Evolutionary conservation across 2,329 filamentous ascomycete species (phyloP), one percentile per base, ranked within the genome.

Genomic region (Fusarium falciforme): DNA sequence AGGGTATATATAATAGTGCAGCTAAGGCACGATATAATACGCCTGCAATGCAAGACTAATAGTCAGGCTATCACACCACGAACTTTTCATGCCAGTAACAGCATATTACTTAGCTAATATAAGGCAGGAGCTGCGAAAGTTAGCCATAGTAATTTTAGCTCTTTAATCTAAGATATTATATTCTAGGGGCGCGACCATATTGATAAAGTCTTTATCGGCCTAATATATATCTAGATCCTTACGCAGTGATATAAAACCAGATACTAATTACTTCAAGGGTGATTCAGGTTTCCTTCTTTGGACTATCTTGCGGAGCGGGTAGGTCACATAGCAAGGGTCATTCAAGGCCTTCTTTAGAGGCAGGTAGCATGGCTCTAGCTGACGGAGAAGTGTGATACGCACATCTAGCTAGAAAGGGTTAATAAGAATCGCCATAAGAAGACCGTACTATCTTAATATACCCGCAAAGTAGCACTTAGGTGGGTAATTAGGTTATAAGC

Each of bases 181-280:
- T 29, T 58, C 29, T 1, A 20, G 65, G 17, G 65, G 33, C 5
- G 49, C 31, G 8, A 67, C 42, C n/a, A 61, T 40, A 3, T 52
- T 54, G 5, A 22, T 5, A n/a, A 49, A 8, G 12, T 54, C 40
- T 12, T 63, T 14, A 27, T 64, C 54, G 6, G 38, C 27, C 22
- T 49, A 20, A 42, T 36, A 40, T 6, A 64, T 42, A 1, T 42
- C 60, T 10, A 27, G 33, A 11, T 60, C 52, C 40, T 64, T 60
- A 42, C 33, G 25, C n/a, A 60, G 54, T 11, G 54, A 70, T 8
- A 47, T 33, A 9, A 38, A 70, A 25, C 64, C 40, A 29, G 68
- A 70, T 12, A 25, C 44, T 6, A 31, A 67, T 33, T 64, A 35
- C 27, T 70, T 67, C 7, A 60, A 42, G 10, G 22, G 42, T 11